phyloP scores from a whole-genome alignment of 345 rosid species.

The Sonneratia alba region DNA sequence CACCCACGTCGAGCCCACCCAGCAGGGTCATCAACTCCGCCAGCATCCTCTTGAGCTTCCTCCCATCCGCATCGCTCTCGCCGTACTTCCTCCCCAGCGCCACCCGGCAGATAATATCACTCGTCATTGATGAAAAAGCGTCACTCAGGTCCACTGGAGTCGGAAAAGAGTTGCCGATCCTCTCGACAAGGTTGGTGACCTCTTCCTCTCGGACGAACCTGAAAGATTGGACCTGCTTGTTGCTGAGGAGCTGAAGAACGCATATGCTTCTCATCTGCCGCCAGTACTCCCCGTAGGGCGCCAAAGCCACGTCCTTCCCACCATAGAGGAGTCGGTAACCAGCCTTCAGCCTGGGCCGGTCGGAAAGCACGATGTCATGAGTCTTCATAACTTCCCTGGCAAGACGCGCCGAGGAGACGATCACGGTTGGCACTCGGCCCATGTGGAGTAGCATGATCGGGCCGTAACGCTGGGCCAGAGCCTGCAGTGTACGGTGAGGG shows the following conservation, averaged over 20 bases:
- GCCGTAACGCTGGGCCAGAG: constrained; percentile 35
- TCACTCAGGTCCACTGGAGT: constrained; percentile 31
- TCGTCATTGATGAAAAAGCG: constrained; percentile 16
- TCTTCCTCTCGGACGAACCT: constrained; percentile 36
- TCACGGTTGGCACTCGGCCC: constrained; percentile 31
- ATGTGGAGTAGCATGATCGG: constrained; percentile 53
- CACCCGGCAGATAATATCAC: constrained; percentile 32
- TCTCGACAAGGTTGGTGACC: constrained; percentile 1
- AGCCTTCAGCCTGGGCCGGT: constrained; percentile 23
- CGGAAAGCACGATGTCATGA: constrained; percentile 40
- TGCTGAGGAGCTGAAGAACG: constrained; percentile 39
- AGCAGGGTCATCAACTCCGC: constrained; percentile 18
- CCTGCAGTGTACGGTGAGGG: constrained; percentile 38
- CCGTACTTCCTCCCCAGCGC: constrained; percentile 45
- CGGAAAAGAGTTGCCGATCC: not conserved
- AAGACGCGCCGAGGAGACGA: constrained; percentile 43
- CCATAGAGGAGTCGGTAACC: constrained; percentile 23
- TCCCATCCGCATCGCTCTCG: constrained; percentile 16
- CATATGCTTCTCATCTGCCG: constrained; percentile 46
- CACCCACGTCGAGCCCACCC: constrained; percentile 32
- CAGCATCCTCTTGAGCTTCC: constrained; percentile 22
- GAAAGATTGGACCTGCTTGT: constrained; percentile 36
- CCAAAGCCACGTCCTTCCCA: constrained; percentile 23
- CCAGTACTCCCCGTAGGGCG: constrained; percentile 69
- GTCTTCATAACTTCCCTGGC: constrained; percentile 45